These are phyloP conservation scores for Zoysia matrella DNA, from an alignment of 202 grass and related monocot species.

Conservation along the genomic window DNA sequence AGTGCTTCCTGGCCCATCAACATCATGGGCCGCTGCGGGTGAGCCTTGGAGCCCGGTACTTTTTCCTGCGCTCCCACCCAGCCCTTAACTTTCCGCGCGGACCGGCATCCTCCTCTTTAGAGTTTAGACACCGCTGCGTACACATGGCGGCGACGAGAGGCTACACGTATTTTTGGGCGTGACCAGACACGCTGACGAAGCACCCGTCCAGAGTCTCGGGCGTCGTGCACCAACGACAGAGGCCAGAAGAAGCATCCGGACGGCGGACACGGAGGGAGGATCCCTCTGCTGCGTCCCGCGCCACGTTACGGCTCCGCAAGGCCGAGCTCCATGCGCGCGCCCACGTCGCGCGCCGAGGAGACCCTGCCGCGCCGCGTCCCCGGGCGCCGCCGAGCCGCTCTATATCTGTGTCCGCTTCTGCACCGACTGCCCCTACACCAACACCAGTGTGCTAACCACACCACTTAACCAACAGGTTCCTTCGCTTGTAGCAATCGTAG, in stretches of 20 bases:
- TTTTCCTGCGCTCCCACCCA: too few species aligned
- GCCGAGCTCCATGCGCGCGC: slow-evolving; percentile 40
- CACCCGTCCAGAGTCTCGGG: neutral
- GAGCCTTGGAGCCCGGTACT: too few species aligned
- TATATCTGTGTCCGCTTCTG: slow-evolving; percentile 1
- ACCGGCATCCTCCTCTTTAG: neutral
- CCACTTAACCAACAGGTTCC: too few species aligned
- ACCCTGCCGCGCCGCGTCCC: slow-evolving; percentile 36
- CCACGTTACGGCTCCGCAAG: slow-evolving; percentile 41
- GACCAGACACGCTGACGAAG: neutral
- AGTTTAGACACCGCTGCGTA: neutral
- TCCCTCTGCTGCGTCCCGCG: neutral
- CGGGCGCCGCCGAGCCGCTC: neutral
- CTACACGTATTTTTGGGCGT: neutral
- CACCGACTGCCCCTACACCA: too few species aligned
- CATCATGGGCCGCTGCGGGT: too few species aligned
- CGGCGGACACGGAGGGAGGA: slow-evolving; percentile 7
- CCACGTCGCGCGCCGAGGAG: slow-evolving; percentile 38
- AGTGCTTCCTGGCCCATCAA: too few species aligned
- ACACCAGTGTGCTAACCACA: too few species aligned
- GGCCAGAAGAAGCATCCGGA: neutral
- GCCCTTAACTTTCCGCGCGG: neutral
- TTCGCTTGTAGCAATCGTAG: too few species aligned
- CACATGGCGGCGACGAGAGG: neutral
- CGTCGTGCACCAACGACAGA: neutral